Percentiles rank a stretch among this genome's conserved stretches.
Conservation (phyloP, 2,329 filamentous ascomycete species). For the Trichoderma afroharzianum region DNA sequence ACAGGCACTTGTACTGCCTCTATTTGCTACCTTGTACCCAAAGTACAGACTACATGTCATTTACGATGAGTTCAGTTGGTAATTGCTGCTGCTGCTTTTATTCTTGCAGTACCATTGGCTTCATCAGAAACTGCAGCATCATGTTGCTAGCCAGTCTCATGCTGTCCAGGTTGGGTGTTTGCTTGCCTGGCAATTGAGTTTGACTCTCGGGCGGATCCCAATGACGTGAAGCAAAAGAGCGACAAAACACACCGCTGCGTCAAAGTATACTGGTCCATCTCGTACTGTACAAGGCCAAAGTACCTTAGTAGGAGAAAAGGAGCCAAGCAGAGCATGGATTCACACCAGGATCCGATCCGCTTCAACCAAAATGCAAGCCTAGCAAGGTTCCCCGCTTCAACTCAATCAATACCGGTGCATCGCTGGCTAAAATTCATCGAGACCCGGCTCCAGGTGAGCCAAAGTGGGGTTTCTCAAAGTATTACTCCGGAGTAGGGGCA, state of each 20-base stretch:
- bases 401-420: constrained; percentile 1
- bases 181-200: neutral
- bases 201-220: neutral
- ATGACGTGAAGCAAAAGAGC: neutral
- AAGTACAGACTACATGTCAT: neutral
- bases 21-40: neutral
- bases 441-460: constrained; percentile 1
- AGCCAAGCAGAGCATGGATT: neutral
- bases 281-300: neutral
- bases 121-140: neutral
- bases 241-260: too few species aligned
- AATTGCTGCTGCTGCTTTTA: neutral
- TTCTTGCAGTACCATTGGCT: neutral
- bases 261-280: neutral
- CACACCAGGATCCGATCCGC: neutral
- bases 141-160: neutral
- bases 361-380: neutral
- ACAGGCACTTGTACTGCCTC: neutral
- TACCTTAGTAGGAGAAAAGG: neutral
- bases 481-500: neutral
- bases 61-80: neutral
- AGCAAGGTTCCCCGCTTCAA: constrained; percentile 14
- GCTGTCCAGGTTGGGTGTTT: neutral
- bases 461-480: neutral
- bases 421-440: neutral